Evolutionary conservation across 495 filamentous ascomycete species (phyloP), one percentile per base, ranked within the genome.

Genomic region (Neurospora sp.): DNA sequence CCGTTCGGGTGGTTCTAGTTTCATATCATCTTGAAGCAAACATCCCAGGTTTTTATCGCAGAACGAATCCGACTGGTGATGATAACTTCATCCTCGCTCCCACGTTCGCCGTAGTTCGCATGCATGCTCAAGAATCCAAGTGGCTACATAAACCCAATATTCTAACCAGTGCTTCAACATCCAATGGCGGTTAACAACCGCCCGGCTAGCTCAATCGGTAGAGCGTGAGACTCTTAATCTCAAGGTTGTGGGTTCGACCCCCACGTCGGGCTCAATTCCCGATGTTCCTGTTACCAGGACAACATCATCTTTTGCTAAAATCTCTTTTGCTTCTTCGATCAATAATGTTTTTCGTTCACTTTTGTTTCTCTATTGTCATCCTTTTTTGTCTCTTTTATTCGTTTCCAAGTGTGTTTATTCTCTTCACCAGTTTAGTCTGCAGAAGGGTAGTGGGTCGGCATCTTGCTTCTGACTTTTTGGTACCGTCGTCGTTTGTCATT

Each of bases 121-220:
- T 18, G 40, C 40, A 42, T 42, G 6, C 14, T 7, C 14, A 42
- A 42, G 39, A 0, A 18, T 5, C 1, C 0, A 42, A 42, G 40
- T 42, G 14, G 14, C 5, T 59, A 59, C 48, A 59, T 59, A 59
- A 12, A 4, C 0, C 10, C 10, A 12, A 14, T 12, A 14, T 59
- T 8, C 11, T 59, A 11, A 5, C 4, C 5, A 12, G 20, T 27
- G 11, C 4, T 59, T 59, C 48, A 59, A 59, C 20, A 59, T 59
- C 48, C 48, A 59, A 14, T 59, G 48, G 48, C 48, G 48, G 48
- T 59, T 59, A 59, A 59, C 48, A 27, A 27, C 48, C 48, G 70
- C 70, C 70, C 70, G 77, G 87, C 86, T 90, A 90, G 87, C 88
- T 90, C 88, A 90, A 89, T 90, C 88, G 88, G 88, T 88, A 89